phyloP scores from a whole-genome alignment of 306 rosid species.

The Quercus berberidifolia region DNA sequence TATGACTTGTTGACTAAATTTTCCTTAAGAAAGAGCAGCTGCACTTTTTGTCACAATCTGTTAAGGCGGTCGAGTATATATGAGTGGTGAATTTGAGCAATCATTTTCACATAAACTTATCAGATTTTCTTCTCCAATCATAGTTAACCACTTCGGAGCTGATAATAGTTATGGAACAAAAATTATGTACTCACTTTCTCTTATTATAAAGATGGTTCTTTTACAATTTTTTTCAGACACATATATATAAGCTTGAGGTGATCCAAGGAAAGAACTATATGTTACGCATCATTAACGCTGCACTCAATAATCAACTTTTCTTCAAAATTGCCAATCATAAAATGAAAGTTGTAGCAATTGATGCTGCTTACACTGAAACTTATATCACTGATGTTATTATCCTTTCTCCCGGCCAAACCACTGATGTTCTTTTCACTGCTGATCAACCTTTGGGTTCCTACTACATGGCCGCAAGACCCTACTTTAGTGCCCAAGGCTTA shows the following conservation, averaged over 20 bases:
- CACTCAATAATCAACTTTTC: conserved; percentile 61
- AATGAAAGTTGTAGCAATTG: conserved; percentile 57
- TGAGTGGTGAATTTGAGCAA: too few relatives aligned
- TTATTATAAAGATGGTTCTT: not conserved
- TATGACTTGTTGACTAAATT: too few relatives aligned
- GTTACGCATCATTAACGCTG: conserved; percentile 57
- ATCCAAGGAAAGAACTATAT: conserved; percentile 48
- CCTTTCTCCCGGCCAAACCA: conserved; percentile 57
- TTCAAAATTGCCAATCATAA: conserved; percentile 63
- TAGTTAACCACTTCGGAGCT: too few relatives aligned
- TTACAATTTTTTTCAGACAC: conserved; percentile 14
- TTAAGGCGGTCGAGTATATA: too few relatives aligned
- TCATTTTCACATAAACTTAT: too few relatives aligned
- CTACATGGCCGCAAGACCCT: conserved; percentile 58
- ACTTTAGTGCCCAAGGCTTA: not conserved
- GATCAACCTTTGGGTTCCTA: conserved; percentile 43
- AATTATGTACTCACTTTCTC: too few relatives aligned
- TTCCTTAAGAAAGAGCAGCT: too few relatives aligned
- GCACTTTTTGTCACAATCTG: too few relatives aligned
- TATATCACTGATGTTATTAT: conserved; percentile 44
- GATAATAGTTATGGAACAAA: too few relatives aligned
- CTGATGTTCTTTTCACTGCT: conserved; percentile 43
- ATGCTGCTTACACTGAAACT: conserved; percentile 49
- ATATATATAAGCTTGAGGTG: conserved; percentile 34
- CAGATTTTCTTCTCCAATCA: too few relatives aligned